phyloP scores from a whole-genome alignment of 129 eudicot genomes.

The Helichrysum umbraculigerum region DNA sequence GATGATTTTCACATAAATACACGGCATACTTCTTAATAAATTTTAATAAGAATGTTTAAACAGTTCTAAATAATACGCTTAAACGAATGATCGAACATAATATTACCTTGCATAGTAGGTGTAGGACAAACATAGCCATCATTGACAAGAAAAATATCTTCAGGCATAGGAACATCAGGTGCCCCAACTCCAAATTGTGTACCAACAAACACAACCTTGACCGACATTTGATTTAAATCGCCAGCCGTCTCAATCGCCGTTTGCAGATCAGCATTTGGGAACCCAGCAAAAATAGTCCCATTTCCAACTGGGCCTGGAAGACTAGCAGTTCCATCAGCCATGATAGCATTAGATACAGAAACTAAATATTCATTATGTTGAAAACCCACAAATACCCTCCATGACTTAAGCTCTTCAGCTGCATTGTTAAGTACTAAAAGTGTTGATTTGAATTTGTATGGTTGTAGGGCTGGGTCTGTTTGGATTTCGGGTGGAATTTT shows the following conservation, averaged over 20 bases:
- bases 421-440: conserved; percentile 62
- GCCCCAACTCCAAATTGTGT: conserved; percentile 73
- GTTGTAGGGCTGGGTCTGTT: conserved; percentile 43
- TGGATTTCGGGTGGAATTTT: conserved; percentile 43
- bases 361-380: conserved; percentile 66
- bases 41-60: too few relatives aligned
- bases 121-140: conserved; percentile 71
- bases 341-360: conserved; percentile 64
- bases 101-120: conserved; percentile 53
- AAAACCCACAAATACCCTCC: conserved; percentile 74
- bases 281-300: conserved; percentile 73
- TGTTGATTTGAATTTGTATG: conserved; percentile 65
- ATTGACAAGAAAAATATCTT: conserved; percentile 57
- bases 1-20: too few relatives aligned
- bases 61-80: too few relatives aligned
- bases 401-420: conserved; percentile 55
- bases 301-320: conserved; percentile 67
- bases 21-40: too few relatives aligned
- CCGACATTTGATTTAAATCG: conserved; percentile 62
- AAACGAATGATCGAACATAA: neutral
- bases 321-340: conserved; percentile 54
- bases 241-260: conserved; percentile 88
- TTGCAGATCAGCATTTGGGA: conserved; percentile 58
- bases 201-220: conserved; percentile 49
- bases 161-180: conserved; percentile 63